These are phyloP conservation scores for Prunus persica DNA, from an alignment of 306 rosid species.

Conservation along the genomic window DNA sequence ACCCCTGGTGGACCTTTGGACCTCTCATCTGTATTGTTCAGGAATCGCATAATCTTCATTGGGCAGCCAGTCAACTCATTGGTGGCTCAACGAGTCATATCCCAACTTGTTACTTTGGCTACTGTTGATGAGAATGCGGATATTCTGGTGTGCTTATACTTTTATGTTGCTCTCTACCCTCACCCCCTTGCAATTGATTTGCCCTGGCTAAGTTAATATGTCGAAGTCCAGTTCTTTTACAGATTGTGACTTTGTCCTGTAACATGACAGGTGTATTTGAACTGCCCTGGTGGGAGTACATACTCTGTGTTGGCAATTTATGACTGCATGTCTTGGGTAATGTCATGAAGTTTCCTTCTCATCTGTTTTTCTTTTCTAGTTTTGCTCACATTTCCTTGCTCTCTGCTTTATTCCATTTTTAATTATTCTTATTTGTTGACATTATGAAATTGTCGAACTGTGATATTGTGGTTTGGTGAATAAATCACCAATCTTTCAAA, in stretches of 20 bases:
- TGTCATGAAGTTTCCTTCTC: constrained; percentile 4
- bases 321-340: constrained; percentile 99
- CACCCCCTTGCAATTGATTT: constrained; percentile 2
- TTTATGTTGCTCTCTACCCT: constrained; percentile 10
- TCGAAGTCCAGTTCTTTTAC: background rate
- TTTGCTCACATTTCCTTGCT: background rate
- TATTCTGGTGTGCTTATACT: constrained; percentile 60
- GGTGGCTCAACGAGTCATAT: constrained; percentile 95
- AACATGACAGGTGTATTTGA: constrained; percentile 68
- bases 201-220: constrained; percentile 6
- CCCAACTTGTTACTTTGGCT: constrained; percentile 94
- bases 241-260: constrained; percentile 12
- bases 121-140: constrained; percentile 74
- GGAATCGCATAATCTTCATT: constrained; percentile 89
- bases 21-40: constrained; percentile 77
- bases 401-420: background rate
- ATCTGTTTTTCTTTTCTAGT: background rate
- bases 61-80: constrained; percentile 81
- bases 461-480: background rate
- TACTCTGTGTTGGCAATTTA: constrained; percentile 90
- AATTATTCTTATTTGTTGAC: background rate
- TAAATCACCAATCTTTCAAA: background rate
- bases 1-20: constrained; percentile 93
- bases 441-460: background rate
- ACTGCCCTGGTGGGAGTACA: constrained; percentile 96